phyloP scores from a whole-genome alignment of 257 asterid species.

The Ajuga chamaepitys region DNA sequence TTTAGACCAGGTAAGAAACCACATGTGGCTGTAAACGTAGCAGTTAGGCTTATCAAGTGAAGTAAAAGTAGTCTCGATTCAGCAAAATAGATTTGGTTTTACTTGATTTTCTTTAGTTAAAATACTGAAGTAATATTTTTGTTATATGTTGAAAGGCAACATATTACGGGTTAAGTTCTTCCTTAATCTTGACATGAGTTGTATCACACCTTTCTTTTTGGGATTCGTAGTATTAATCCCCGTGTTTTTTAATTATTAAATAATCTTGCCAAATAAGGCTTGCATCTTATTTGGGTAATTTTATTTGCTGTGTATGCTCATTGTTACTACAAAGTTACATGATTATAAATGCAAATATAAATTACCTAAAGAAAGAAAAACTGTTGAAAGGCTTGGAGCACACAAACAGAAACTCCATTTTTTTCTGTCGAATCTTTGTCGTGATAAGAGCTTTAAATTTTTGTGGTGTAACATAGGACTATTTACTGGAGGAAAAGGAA shows the following conservation, averaged over 20 bases:
- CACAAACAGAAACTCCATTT: not conserved
- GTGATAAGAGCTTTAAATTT: not conserved
- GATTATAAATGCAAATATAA: not conserved
- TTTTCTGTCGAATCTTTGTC: not conserved
- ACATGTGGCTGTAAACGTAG: not conserved
- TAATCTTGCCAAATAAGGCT: not conserved
- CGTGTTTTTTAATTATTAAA: not conserved
- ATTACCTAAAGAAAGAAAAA: not conserved
- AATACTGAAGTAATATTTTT: not conserved
- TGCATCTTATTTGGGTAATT: not conserved
- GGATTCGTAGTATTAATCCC: not conserved
- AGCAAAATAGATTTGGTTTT: not conserved
- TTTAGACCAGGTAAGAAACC: not conserved
- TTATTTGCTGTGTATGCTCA: not conserved
- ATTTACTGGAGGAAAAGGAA: constrained; percentile 57
- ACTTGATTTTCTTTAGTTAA: not conserved
- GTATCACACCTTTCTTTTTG: not conserved
- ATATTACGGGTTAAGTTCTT: not conserved
- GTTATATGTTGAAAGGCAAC: not conserved
- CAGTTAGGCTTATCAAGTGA: not conserved
- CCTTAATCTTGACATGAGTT: not conserved
- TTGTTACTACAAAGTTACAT: not conserved
- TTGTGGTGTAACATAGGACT: constrained; percentile 36
- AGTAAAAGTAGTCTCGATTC: not conserved
- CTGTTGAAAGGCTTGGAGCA: not conserved